Conservation (phyloP, 225 moss, liverwort and hornwort genomes). For the Polytrichum commune region DNA sequence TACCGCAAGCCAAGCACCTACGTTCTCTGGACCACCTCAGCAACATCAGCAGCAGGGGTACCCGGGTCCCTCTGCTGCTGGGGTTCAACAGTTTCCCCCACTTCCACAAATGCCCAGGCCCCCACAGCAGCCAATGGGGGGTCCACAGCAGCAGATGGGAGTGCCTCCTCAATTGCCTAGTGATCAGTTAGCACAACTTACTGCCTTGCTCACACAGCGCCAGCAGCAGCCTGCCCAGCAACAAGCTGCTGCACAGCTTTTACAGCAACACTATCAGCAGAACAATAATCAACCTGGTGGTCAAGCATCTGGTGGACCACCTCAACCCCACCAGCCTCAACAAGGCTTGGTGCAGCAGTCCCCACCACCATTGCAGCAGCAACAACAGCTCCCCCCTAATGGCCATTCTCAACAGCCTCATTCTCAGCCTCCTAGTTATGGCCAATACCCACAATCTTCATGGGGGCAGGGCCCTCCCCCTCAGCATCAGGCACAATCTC, state of each 20-base stretch:
- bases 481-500: constrained; percentile 22
- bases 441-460: constrained; percentile 47
- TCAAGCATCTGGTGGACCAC: constrained; percentile 31
- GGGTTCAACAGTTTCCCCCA: constrained; percentile 52
- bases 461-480: constrained; percentile 60
- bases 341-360: constrained; percentile 41
- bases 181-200: constrained; percentile 82
- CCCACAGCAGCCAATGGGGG: constrained; percentile 56
- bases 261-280: constrained; percentile 79
- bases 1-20: constrained; percentile 46
- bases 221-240: constrained; percentile 91
- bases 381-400: constrained; percentile 6
- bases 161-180: constrained; percentile 70
- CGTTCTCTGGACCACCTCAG: constrained; percentile 45
- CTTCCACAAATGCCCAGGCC: constrained; percentile 67
- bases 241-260: constrained; percentile 76
- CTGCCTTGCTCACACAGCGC: constrained; percentile 81
- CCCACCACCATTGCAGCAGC: constrained; percentile 30
- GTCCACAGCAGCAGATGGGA: constrained; percentile 45
- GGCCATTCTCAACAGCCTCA: constrained; percentile 35
- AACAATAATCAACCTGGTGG: constrained; percentile 31
- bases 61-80: constrained; percentile 36
- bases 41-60: constrained; percentile 52
- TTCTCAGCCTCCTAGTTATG: constrained; percentile 41
- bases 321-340: constrained; percentile 19